Evolutionary conservation across 192 early-diverging fungal species (phyloP).

Genomic region (Backusella tarrabulga): DNA sequence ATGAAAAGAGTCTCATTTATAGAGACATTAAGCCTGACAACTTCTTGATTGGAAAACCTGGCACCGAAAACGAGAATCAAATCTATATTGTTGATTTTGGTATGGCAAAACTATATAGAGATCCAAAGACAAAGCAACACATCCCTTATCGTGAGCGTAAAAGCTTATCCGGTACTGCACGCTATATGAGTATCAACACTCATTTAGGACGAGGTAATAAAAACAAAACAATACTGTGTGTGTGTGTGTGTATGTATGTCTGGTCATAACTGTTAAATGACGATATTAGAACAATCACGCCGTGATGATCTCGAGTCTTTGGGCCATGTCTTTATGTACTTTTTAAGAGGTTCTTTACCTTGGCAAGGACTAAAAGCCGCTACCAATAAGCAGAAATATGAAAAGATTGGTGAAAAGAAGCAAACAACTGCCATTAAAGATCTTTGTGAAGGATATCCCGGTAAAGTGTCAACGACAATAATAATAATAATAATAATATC

Average conservation of each 20-base stretch:
- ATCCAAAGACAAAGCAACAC: constrained; percentile 95
- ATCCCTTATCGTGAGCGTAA: constrained; percentile 98
- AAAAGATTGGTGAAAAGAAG: constrained; percentile 99
- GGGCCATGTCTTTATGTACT: constrained; percentile 99
- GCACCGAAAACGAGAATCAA: constrained; percentile 57
- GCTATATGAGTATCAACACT: constrained; percentile 99
- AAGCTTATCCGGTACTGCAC: constrained; percentile 93
- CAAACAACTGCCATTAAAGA: constrained; percentile 87
- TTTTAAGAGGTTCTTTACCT: constrained; percentile 89
- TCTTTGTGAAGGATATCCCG: constrained; percentile 87
- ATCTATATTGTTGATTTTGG: constrained; percentile 97
- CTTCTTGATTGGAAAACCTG: constrained; percentile 88
- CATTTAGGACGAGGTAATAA: constrained; percentile 85
- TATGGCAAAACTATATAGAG: constrained; percentile 97
- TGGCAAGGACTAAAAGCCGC: constrained; percentile 99
- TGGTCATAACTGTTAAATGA: neutral
- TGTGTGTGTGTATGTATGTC: neutral
- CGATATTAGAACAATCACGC: constrained; percentile 86
- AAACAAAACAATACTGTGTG: neutral
- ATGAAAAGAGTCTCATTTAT: constrained; percentile 95
- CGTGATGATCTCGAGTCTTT: constrained; percentile 97
- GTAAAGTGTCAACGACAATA: constrained; percentile 30
- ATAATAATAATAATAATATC: neutral
- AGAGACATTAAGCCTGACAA: constrained; percentile 99
- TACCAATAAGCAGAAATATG: constrained; percentile 99